Evolutionary conservation across 352 stramenopile genomes (phyloP).

Genomic region (Elongisporangium undulatum): DNA sequence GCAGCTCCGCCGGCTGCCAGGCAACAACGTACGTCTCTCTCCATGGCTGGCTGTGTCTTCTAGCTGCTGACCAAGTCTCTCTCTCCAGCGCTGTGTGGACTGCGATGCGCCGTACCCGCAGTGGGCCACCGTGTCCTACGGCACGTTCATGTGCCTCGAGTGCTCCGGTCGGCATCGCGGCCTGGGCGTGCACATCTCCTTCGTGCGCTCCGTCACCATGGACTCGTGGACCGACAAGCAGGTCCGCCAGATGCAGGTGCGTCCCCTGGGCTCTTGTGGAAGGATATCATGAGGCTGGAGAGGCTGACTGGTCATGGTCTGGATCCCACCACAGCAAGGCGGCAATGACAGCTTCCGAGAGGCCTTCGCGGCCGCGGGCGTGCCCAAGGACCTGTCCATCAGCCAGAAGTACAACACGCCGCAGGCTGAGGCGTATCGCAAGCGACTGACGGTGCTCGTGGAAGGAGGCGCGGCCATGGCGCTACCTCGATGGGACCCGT

Average conservation of each 20-base stretch:
- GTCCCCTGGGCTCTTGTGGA: not conserved
- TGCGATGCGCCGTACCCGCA: constrained; percentile 92
- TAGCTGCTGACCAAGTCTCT: constrained; percentile 3
- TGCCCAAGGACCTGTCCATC: constrained; percentile 72
- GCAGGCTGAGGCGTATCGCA: constrained; percentile 71
- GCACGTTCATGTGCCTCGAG: constrained; percentile 95
- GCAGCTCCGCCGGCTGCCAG: constrained; percentile 72
- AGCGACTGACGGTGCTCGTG: constrained; percentile 52
- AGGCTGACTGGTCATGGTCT: not conserved
- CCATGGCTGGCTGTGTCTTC: constrained; percentile 1
- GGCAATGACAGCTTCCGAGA: constrained; percentile 72
- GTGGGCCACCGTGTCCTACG: constrained; percentile 94
- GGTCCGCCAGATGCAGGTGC: constrained; percentile 78
- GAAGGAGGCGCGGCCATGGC: constrained; percentile 40
- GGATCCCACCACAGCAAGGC: constrained; percentile 18
- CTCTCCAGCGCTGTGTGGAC: constrained; percentile 87
- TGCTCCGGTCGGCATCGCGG: constrained; percentile 91
- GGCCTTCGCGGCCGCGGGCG: constrained; percentile 54
- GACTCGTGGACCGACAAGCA: constrained; percentile 88
- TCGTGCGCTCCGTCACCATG: constrained; percentile 88
- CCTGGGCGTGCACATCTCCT: constrained; percentile 92
- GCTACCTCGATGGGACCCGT: constrained; percentile 68
- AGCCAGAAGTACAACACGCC: constrained; percentile 84
- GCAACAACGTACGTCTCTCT: constrained; percentile 68
- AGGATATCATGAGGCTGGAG: not conserved